Evolutionary conservation across 2,329 filamentous ascomycete species (phyloP).

Genomic region (Ophiostoma quercus): DNA sequence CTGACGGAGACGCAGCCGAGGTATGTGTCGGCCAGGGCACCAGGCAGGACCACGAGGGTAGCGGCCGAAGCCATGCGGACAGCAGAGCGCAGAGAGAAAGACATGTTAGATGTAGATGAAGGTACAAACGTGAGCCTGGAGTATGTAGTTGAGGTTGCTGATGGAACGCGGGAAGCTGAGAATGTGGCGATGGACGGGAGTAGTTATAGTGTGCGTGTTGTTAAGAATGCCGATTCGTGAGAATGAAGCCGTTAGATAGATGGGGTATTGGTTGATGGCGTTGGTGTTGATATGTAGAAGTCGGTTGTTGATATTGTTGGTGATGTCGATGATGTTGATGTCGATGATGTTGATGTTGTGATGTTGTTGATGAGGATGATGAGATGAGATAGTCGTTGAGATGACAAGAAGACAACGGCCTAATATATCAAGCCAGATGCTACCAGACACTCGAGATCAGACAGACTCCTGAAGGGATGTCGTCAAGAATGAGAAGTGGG

Average conservation of each 20-base stretch:
- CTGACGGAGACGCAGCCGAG: slow-evolving; percentile 27
- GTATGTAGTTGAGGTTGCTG: background rate
- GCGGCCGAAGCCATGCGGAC: slow-evolving; percentile 19
- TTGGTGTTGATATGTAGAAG: background rate
- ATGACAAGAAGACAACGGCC: background rate
- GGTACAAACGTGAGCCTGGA: background rate
- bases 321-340: background rate
- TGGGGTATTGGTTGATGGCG: background rate
- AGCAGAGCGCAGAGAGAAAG: slow-evolving; percentile 19
- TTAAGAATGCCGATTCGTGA: background rate
- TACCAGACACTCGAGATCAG: background rate
- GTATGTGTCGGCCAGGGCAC: slow-evolving; percentile 20
- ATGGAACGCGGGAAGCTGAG: background rate
- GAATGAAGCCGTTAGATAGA: background rate
- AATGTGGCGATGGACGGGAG: background rate
- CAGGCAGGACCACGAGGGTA: slow-evolving; percentile 16
- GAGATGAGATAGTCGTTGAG: background rate
- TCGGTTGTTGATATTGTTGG: background rate
- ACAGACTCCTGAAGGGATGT: background rate
- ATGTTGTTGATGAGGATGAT: background rate
- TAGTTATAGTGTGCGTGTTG: background rate
- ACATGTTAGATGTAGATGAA: slow-evolving; percentile 18
- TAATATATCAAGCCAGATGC: slow-evolving; percentile 11
- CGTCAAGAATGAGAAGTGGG: slow-evolving; percentile 10
- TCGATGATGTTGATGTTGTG: background rate